Percentiles rank a stretch among this genome's conserved stretches.
These are phyloP conservation scores for Alternaria brassicicola DNA, from an alignment of 2,329 filamentous ascomycete species.

Conservation along the genomic window DNA sequence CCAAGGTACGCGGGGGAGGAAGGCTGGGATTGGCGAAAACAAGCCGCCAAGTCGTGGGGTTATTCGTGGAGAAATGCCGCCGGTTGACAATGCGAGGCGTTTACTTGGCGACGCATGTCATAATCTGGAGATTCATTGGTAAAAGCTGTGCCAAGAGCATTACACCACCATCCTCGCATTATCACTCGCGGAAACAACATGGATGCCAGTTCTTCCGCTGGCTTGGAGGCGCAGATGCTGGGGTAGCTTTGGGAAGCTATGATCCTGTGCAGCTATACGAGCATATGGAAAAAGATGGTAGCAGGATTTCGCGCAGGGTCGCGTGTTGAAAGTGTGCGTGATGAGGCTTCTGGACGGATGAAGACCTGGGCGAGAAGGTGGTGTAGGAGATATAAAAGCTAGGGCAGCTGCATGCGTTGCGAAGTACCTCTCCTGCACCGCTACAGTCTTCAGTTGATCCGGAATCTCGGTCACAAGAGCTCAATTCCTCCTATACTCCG, in stretches of 20 bases:
- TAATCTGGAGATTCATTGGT: conserved; percentile 1
- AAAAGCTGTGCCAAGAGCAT: conserved; percentile 15
- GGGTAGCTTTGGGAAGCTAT: conserved; percentile 8
- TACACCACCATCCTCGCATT: conserved; percentile 4
- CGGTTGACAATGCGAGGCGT: conserved; percentile 7
- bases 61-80: conserved; percentile 24
- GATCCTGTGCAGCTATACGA: background rate
- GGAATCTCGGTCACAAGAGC: background rate
- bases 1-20: background rate
- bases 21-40: conserved; percentile 1
- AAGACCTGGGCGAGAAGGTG: background rate
- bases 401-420: background rate
- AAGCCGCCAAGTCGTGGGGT: conserved; percentile 5
- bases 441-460: conserved; percentile 10
- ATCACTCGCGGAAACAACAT: conserved; percentile 24
- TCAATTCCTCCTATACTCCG: background rate
- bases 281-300: conserved; percentile 1
- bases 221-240: conserved; percentile 1
- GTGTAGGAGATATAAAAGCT: conserved; percentile 5
- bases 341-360: background rate
- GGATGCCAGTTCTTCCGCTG: conserved; percentile 8
- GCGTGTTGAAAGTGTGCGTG: background rate
- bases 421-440: conserved; percentile 2
- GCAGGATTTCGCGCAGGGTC: background rate
- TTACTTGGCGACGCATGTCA: conserved; percentile 15